Base-by-base conservation (phyloP, 2,329 filamentous ascomycete species). In the Blumeria graminis region DNA sequence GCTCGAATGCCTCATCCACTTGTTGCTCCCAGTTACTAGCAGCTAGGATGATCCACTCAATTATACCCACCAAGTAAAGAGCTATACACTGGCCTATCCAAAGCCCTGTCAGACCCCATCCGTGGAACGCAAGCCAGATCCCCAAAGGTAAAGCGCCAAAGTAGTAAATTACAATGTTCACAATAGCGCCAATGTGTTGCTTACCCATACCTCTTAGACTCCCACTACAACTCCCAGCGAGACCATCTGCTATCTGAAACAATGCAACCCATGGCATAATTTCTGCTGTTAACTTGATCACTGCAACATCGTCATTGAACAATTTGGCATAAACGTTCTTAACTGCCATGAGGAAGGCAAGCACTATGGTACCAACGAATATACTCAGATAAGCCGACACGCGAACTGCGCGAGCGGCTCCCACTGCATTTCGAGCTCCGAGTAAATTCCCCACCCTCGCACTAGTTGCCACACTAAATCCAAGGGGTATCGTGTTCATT, bases 241-340 rank as follows among this genome's bases (percentile, higher is more conserved):
- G 70, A 0, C 87, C 88, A 65, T 94, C 87, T 0, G 87, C 86
- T 58, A 94, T 89, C 70, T 94, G 87, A 68, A 94, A 94, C 1
- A 94, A 71, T 0, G 87, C 88, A 0, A 94, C 87, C 63, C 81
- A 90, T 0, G 88, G 88, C 72, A 94, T 81, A 32, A 94, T 83
- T 14, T 81, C 71, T 0, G 82, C 78, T 0, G 88, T 89, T 0
- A 94, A 76, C 8, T 66, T 70, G 46, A 93, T 74, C 0, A 94
- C 87, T 0, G 74, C 69, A 18, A 76, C 68, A 62, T 94, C 86
- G 60, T 88, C 76, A 63, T 89, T 93, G 71, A 94, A 94, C 1
- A 93, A 76, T 56, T 77, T 76, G 0, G 83, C 87, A 61, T 90
- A 88, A 28, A 81, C 73, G 61, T 87, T 71, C 59, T 81, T 82